These are phyloP conservation scores for Vachellia collinsii DNA, from an alignment of 306 rosid genomes.

Conservation along the genomic window DNA sequence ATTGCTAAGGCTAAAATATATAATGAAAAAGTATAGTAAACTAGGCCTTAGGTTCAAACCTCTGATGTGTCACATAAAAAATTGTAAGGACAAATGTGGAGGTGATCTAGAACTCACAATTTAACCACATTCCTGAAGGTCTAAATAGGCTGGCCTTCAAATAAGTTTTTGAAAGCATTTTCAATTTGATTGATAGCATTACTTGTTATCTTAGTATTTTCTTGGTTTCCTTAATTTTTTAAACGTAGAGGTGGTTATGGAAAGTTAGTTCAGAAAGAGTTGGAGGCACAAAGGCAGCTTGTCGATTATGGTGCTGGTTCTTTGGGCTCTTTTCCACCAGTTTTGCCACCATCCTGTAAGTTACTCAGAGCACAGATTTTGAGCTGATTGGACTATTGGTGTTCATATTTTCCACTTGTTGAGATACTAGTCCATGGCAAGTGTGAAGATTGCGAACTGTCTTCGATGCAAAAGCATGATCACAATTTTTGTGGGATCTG, in stretches of 20 bases:
- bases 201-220: conserved; percentile 1
- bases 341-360: conserved; percentile 75
- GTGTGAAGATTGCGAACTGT: conserved; percentile 1
- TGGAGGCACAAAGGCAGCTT: conserved; percentile 95
- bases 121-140: conserved; percentile 1
- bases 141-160: not conserved
- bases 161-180: not conserved
- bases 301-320: conserved; percentile 97
- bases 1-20: not conserved
- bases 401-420: conserved; percentile 23
- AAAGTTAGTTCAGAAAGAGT: conserved; percentile 85
- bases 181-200: not conserved
- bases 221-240: conserved; percentile 61
- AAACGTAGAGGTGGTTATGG: conserved; percentile 98
- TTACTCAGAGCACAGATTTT: conserved; percentile 33
- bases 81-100: conserved; percentile 5
- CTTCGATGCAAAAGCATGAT: not conserved
- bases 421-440: not conserved
- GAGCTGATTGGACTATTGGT: conserved; percentile 26
- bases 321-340: conserved; percentile 80
- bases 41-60: not conserved
- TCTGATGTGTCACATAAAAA: not conserved
- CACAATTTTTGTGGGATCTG: conserved; percentile 1
- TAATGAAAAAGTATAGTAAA: not conserved
- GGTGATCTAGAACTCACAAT: conserved; percentile 10